Conservation (phyloP, 441 rosid species). For the Geranium incanum region DNA sequence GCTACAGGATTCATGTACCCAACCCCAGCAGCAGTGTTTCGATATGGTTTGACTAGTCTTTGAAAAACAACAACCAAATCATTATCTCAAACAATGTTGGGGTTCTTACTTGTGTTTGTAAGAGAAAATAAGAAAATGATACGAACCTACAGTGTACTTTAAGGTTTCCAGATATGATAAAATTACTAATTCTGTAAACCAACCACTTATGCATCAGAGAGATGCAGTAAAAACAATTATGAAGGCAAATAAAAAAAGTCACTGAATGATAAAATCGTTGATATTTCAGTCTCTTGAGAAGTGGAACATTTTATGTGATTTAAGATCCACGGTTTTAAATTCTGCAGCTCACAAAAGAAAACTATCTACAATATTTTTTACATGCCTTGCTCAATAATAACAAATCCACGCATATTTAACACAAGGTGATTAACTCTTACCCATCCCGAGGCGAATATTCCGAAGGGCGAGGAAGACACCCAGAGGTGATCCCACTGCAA, state of each 20-base stretch:
- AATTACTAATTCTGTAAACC: background rate
- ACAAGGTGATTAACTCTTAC: slow-evolving; percentile 29
- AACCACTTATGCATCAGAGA: slow-evolving; percentile 3
- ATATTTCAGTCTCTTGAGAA: background rate
- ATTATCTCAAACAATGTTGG: background rate
- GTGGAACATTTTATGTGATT: background rate
- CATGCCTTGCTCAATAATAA: background rate
- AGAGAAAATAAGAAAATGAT: background rate
- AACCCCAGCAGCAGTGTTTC: background rate
- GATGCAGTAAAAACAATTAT: background rate
- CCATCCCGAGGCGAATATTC: slow-evolving; percentile 76
- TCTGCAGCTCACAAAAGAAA: background rate
- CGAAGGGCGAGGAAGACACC: slow-evolving; percentile 94
- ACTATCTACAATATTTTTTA: background rate
- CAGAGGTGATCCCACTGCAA: slow-evolving; percentile 96
- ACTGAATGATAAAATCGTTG: background rate
- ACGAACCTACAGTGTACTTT: background rate
- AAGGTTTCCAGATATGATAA: background rate
- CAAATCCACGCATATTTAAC: background rate
- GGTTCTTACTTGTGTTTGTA: background rate
- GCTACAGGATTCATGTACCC: background rate
- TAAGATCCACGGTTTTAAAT: background rate
- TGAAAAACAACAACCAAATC: background rate
- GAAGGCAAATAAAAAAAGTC: background rate
- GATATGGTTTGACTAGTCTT: background rate